Evolutionary conservation across 179 eudicot genomes (phyloP), one percentile per base, ranked within the genome.

Genomic region (Spergularia azorica): DNA sequence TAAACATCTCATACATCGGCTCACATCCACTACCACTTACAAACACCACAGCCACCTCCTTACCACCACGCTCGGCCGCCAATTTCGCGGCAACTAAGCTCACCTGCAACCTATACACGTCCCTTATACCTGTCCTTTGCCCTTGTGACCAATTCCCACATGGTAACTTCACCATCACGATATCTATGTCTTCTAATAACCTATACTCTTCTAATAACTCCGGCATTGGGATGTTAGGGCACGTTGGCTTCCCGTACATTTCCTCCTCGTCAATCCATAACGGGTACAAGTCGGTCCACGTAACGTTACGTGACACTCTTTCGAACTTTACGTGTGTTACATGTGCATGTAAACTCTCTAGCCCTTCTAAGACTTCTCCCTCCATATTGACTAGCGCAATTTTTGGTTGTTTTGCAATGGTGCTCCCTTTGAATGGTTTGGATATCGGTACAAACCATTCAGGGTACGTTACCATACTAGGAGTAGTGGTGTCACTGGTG

Each of bases 1-100:
- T 58, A 43, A 72, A 72, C 20, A 72, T 59, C 55, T 72, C 76
- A n/a, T 41, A 10, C 76, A 72, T 72, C 16, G 76, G 76, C 56
- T 72, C 76, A 72, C 76, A 72, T 41, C 43, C 71, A 21, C 72
- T 60, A 8, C 62, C 74, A 2, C 13, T n/a, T 0, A 72, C 41
- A 32, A 72, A 36, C 66, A 72, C 76, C 66, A 60, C 76, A 41
- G 6, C 11, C 16, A 72, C 76, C 21, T 26, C 78, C 70, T 75
- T 54, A 39, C 46, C 38, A 11, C 76, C 56, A 9, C 67, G 59
- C 67, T 59, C 66, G 0, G n/a, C 67, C 12, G 56, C 67, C 65
- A 72, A 12, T 36, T 59, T 39, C 12, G 56, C 67, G 52, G 63
- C 67, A 18, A 60, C 54, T 36, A 72, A 72, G 12, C 67, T 72